Base-by-base conservation (phyloP, 2,329 filamentous ascomycete species). In the Botryotinia convoluta region DNA sequence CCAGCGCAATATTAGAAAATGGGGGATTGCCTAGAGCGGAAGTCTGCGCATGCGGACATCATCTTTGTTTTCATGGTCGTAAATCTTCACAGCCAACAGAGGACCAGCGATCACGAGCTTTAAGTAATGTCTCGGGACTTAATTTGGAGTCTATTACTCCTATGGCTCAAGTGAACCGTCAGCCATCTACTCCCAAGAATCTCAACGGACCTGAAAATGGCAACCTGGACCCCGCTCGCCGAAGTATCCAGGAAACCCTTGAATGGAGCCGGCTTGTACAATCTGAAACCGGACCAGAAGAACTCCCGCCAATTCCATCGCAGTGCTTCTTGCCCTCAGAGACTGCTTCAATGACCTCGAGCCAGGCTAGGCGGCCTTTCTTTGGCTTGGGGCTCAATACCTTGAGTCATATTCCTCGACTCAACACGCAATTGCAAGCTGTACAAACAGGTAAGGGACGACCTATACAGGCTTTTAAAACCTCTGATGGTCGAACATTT, bases 21-120 rank as follows among this genome's bases (percentile, higher is more conserved):
- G 71, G 63, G 29, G 57, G 63, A 51, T 70, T 64, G 64, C 69
- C 59, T 44, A 63, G 73, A 72, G 74, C 77, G 29, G 79, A 75
- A 32, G 76, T 78, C 37, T 89, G 87, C 80, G 84, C 86, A 72
- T 89, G 87, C 77, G 85, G 85, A 59, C 87, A 89, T 79, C 87
- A 89, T 83, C 86, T 86, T 10, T 88, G 87, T 79, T 88, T 85
- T 78, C 87, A 89, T 81, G 80, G 83, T 67, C 73, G 74, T 71
- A 75, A 75, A 54, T 22, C 51, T 39, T 51, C 42, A 73, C 77
- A 45, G 73, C 74, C 69, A 74, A 60, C 35, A 51, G 65, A 45
- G 44, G 44, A 62, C 62, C 68, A 75, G 45, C 69, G 61, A 60
- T 57, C 39, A 20, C 69, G 72, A 54, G 57, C 57, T 44, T 73